phyloP scores from a whole-genome alignment of 2,329 filamentous ascomycete genomes.

The Clonostachys solani region DNA sequence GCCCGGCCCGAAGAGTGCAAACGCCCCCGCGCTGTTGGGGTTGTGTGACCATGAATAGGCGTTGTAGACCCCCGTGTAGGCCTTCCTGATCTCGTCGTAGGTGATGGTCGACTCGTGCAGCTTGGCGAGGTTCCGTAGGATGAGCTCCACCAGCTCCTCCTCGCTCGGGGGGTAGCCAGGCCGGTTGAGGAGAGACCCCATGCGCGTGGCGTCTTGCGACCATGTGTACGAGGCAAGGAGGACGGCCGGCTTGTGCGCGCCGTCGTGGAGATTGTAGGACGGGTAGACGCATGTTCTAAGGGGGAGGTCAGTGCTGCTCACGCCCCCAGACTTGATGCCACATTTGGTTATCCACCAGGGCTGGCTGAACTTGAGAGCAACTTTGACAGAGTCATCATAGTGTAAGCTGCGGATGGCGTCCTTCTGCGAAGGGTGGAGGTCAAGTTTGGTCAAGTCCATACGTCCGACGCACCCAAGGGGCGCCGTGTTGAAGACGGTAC shows the following conservation, averaged over 20 bases:
- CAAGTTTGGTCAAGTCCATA: conserved; percentile 16
- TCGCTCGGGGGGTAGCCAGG: conserved; percentile 1
- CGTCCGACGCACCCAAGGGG: conserved; percentile 18
- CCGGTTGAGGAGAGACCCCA: conserved; percentile 16
- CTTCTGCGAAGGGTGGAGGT: conserved; percentile 14
- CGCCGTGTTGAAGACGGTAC: conserved; percentile 22
- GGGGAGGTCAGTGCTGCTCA: conserved; percentile 20
- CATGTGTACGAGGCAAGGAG: conserved; percentile 29
- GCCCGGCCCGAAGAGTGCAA: conserved; percentile 24
- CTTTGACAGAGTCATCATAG: conserved; percentile 23
- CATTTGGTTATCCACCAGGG: conserved; percentile 22
- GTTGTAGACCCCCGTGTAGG: conserved; percentile 15
- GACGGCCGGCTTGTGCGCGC: conserved; percentile 14
- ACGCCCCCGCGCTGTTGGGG: conserved; percentile 24
- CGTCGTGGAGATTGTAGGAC: conserved; percentile 22
- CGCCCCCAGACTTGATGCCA: conserved; percentile 19
- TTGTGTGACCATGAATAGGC: conserved; percentile 31
- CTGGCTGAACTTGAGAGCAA: conserved; percentile 24
- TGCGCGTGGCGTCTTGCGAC: conserved; percentile 24
- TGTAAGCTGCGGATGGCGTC: conserved; percentile 20
- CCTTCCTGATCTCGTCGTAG: conserved; percentile 3
- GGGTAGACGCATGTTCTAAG: conserved; percentile 27
- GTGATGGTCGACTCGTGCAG: conserved; percentile 1
- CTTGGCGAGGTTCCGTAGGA: conserved; percentile 6
- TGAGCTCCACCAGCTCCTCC: conserved; percentile 4